Evolutionary conservation across 306 rosid genomes (phyloP), one percentile per base, ranked within the genome.

Genomic region (Senna tora): DNA sequence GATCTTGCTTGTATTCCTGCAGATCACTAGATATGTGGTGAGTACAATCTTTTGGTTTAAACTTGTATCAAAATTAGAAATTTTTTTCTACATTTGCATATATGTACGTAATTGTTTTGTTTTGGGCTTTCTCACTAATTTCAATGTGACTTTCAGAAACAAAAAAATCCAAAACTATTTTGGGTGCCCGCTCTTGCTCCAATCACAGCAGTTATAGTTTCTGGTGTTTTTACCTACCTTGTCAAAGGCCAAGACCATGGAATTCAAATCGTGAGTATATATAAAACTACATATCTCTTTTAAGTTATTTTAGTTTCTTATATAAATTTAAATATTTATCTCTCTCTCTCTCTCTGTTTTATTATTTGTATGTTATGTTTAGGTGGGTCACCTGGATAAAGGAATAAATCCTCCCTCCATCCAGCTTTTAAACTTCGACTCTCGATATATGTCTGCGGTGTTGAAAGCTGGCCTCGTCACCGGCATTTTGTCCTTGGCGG

Each of bases 181-280:
- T 90, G 93, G 96, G 88, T 90, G 14, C 80, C 93, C 2, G 98
- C 98, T 1, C 81, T 93, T 63, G 83, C 85, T 76, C 97, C 98
- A 12, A 87, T 93, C 84, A 38, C 78, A 30, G 77, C 83, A 2
- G 85, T 93, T 5, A 5, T 90, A 4, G 46, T 79, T 14, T 87
- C 89, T 17, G 84, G 88, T 39, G 4, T 84, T 58, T 83, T 87
- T 76, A 86, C 93, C 11, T 87, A 62, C 82, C 81, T 90, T 5
- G 74, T 78, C n/a, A 67, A 89, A 11, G 92, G 90, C 52, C 16
- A 50, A 17, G 0, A 81, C 0, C 89, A 93, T 82, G 96, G 97
- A 72, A 90, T 93, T 74, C 75, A 76, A 82, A 84, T 72, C 60
- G 97, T 93, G 75, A 70, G 91, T 72, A 42, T n/a, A n/a, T n/a